Conservation (phyloP, 2,329 filamentous ascomycete genomes). For the Tolypocladium sp. region DNA sequence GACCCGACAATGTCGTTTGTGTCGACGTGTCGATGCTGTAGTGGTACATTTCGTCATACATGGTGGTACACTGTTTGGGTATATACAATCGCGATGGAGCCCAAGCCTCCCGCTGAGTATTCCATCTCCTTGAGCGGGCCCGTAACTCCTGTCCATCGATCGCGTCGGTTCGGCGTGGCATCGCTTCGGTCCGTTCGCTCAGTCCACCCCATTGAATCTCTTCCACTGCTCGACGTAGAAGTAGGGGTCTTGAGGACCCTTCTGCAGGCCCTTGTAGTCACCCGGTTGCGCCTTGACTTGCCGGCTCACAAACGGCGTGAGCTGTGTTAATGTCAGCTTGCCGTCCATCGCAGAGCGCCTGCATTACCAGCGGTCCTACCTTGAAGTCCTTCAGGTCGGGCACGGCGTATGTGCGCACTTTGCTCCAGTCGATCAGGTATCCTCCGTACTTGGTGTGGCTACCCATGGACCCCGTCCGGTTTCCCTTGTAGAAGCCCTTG, state of each 20-base stretch:
- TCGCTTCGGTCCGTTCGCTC: conserved; percentile 10
- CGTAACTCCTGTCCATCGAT: conserved; percentile 2
- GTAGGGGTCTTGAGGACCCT: conserved; percentile 51
- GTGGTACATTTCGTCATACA: conserved; percentile 18
- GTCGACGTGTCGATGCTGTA: not conserved
- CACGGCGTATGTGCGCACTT: conserved; percentile 85
- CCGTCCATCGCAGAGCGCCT: not conserved
- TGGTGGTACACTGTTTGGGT: conserved; percentile 19
- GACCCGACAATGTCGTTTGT: not conserved
- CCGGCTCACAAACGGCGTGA: conserved; percentile 69
- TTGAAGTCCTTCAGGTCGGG: conserved; percentile 64
- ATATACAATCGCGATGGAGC: conserved; percentile 17
- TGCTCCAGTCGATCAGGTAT: conserved; percentile 75
- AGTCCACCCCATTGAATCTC: conserved; percentile 54
- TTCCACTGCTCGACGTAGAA: conserved; percentile 60
- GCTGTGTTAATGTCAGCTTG: conserved; percentile 35
- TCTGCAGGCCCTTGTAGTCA: conserved; percentile 40
- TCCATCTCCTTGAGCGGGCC: not conserved
- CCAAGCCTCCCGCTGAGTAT: conserved; percentile 1
- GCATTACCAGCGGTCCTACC: conserved; percentile 38
- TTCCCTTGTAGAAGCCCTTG: conserved; percentile 97
- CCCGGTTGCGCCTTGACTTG: conserved; percentile 45
- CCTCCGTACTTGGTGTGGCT: conserved; percentile 73
- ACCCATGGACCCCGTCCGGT: conserved; percentile 79
- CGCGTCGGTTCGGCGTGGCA: not conserved